A percentile compares a stretch with the other conserved stretches of the same genome.
These are phyloP conservation scores for Psilocybe subaeruginosa DNA, from an alignment of 768 basidiomycete genomes.

Conservation along the genomic window DNA sequence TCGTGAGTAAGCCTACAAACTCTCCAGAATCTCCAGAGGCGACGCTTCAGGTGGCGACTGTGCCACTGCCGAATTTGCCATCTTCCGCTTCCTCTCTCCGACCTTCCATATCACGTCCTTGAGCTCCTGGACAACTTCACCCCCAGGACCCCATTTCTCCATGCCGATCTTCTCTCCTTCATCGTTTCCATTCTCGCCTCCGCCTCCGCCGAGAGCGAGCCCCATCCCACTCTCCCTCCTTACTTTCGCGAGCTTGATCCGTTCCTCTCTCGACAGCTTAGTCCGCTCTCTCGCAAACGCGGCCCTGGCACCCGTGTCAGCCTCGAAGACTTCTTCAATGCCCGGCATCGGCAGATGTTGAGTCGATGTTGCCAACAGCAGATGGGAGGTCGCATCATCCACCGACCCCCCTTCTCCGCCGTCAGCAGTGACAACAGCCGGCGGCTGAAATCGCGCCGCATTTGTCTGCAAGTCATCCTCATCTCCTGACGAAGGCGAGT, in stretches of 20 bases:
- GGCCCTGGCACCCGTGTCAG: constrained; percentile 48
- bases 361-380: constrained; percentile 53
- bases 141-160: constrained; percentile 72
- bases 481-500: constrained; percentile 37
- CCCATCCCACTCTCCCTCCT: constrained; percentile 47
- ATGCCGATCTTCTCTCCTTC: constrained; percentile 21
- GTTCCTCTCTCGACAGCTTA: constrained; percentile 73
- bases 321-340: constrained; percentile 85
- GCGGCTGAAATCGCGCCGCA: constrained; percentile 15
- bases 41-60: neutral
- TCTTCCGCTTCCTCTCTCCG: constrained; percentile 64
- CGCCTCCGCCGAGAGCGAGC: constrained; percentile 26
- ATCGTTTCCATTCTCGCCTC: neutral
- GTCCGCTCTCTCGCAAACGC: constrained; percentile 60
- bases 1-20: constrained; percentile 1
- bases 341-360: constrained; percentile 65
- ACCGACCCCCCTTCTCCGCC: constrained; percentile 20
- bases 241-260: constrained; percentile 62
- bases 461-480: constrained; percentile 25
- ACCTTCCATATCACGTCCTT: constrained; percentile 91
- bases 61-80: constrained; percentile 28
- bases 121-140: constrained; percentile 82
- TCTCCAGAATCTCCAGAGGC: constrained; percentile 8
- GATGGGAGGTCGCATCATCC: constrained; percentile 62
- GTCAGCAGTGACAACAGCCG: constrained; percentile 27